Evolutionary conservation across 2,329 filamentous ascomycete genomes (phyloP).

Genomic region (Huntiella moniliformis): DNA sequence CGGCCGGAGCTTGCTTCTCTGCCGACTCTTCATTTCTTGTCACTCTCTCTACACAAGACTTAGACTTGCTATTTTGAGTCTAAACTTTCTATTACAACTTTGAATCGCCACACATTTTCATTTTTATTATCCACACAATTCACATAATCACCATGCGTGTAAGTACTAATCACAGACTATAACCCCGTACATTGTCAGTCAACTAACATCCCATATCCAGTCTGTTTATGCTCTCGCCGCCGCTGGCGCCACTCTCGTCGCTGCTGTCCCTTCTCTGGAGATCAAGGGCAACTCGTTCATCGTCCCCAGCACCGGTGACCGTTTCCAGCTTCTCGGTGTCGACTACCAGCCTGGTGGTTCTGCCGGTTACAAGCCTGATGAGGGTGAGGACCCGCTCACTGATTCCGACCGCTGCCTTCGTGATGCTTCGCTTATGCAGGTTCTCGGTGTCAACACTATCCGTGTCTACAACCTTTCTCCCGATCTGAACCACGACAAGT

Average conservation of each 20-base stretch:
- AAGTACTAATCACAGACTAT: slow-evolving; percentile 2
- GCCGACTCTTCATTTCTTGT: slow-evolving; percentile 12
- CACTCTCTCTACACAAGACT: slow-evolving; percentile 12
- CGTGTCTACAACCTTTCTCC: slow-evolving; percentile 53
- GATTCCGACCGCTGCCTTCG: slow-evolving; percentile 38
- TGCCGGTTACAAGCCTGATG: slow-evolving; percentile 37
- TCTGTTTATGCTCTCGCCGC: slow-evolving; percentile 23
- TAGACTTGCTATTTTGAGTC: slow-evolving; percentile 1
- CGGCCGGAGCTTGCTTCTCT: slow-evolving; percentile 4
- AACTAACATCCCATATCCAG: background rate
- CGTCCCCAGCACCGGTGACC: slow-evolving; percentile 37
- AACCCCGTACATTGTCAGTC: background rate
- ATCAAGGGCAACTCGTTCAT: slow-evolving; percentile 40
- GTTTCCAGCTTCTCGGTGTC: slow-evolving; percentile 47
- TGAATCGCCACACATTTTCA: background rate
- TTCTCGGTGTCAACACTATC: slow-evolving; percentile 45
- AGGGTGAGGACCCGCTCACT: slow-evolving; percentile 40
- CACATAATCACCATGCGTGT: slow-evolving; percentile 7
- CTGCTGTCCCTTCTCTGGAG: slow-evolving; percentile 38
- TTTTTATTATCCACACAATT: background rate
- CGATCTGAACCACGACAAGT: slow-evolving; percentile 46
- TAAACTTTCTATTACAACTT: slow-evolving; percentile 3
- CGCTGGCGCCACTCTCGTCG: slow-evolving; percentile 31
- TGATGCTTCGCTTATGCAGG: slow-evolving; percentile 47
- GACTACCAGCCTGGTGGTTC: slow-evolving; percentile 53